Conservation (phyloP, 2,329 filamentous ascomycete species). For the Aureobasidium subglaciale region DNA sequence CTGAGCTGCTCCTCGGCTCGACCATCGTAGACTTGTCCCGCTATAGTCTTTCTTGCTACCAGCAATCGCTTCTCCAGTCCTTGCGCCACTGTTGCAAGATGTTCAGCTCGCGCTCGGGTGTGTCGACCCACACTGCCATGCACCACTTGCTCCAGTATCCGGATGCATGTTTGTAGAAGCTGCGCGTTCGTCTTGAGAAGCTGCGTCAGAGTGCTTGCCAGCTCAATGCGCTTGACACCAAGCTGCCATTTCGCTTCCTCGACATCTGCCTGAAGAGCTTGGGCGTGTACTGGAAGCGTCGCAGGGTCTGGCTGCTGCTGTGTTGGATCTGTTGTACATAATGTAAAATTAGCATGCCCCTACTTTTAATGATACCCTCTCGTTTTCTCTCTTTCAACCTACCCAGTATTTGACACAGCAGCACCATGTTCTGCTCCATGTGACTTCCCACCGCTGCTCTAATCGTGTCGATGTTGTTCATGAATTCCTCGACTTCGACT, state of each 20-base stretch:
- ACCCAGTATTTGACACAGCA: slow-evolving; percentile 28
- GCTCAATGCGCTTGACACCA: slow-evolving; percentile 24
- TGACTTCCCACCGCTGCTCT: slow-evolving; percentile 29
- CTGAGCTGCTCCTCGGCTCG: slow-evolving; percentile 19
- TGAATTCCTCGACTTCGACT: slow-evolving; percentile 34
- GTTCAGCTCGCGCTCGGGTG: slow-evolving; percentile 37
- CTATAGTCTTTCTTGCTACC: slow-evolving; percentile 24
- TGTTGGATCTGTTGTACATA: slow-evolving; percentile 14
- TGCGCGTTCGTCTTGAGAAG: slow-evolving; percentile 32
- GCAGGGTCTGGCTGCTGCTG: slow-evolving; percentile 4
- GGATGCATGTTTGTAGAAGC: slow-evolving; percentile 33
- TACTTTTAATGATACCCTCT: slow-evolving; percentile 9
- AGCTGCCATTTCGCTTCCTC: slow-evolving; percentile 23
- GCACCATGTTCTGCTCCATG: slow-evolving; percentile 24
- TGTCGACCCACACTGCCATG: slow-evolving; percentile 38
- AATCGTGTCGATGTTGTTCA: slow-evolving; percentile 32
- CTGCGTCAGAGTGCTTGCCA: slow-evolving; percentile 29
- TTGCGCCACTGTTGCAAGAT: slow-evolving; percentile 35
- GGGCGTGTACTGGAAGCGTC: neutral
- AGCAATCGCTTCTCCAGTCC: slow-evolving; percentile 36
- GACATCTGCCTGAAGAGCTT: slow-evolving; percentile 17
- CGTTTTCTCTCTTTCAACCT: neutral
- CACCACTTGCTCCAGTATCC: slow-evolving; percentile 40
- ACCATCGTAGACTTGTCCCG: slow-evolving; percentile 19
- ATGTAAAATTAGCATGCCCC: slow-evolving; percentile 6